Base-by-base conservation (phyloP, 257 asterid species). In the Capsicum chinense region DNA sequence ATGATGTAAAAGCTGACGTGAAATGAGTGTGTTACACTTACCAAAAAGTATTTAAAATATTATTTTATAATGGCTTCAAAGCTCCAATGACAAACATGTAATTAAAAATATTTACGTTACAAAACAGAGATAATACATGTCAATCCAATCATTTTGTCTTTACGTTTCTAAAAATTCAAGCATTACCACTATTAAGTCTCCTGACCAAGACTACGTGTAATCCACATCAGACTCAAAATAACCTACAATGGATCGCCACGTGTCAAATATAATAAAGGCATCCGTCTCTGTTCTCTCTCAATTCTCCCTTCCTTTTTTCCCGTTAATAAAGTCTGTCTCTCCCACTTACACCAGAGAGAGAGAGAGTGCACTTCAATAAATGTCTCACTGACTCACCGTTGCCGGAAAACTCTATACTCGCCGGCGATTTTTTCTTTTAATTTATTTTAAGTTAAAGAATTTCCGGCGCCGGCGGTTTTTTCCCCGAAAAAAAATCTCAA, bases 341-440 rank as follows among this genome's bases (percentile, higher is more conserved):
- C 54, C 79, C 84, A 50, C 79, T 82, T 67, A 70, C 60, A 42
- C 13, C 54, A 81, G 87, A 85, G 87, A 84, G 86, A 84, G 85
- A 79, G 87, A 48, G 87, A 62, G 89, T 62, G 66, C 0, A 86
- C 87, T 81, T 84, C 79, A 66, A 86, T 83, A 59, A 88, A 84
- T 90, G 89, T 86, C 66, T 83, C 58, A 84, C 88, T 85, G 89
- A 82, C 88, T 84, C 58, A 66, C 87, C 62, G 81, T 85, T 62
- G 86, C 89, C 94, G 92, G 92, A 74, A 86, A 83, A 84, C 81
- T 60, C 71, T 39, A 14, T 86, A 26, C 78, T 19, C 59, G 57
- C 82, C 84, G 85, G 74, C 87, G 21, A 69, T 12, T 74, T 83
- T 88, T 8, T 12, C 42, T 42, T 58, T 85, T 60, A 68, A 85